phyloP scores from a whole-genome alignment of 768 basidiomycete species.

The Tulasnella sp. region DNA sequence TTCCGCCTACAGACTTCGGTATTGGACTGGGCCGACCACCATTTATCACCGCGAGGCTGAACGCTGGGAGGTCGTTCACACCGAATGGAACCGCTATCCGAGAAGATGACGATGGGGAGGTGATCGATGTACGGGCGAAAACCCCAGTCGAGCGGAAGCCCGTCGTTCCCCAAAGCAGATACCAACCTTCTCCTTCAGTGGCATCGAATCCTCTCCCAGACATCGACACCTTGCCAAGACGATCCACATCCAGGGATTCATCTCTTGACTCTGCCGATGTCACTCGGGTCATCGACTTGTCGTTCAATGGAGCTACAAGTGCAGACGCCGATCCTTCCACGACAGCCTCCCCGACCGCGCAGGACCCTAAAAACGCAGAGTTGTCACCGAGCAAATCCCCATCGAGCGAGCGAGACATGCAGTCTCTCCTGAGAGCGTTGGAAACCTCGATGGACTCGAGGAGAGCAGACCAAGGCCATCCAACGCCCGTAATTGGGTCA shows the following conservation, averaged over 20 bases:
- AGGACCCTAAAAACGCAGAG: not conserved
- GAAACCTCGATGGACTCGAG: not conserved
- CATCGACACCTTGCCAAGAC: not conserved
- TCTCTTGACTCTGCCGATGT: not conserved
- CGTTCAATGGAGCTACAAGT: not conserved
- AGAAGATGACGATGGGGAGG: not conserved
- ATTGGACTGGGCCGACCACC: not conserved
- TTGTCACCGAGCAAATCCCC: not conserved
- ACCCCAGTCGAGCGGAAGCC: not conserved
- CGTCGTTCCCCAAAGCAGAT: not conserved
- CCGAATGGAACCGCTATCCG: slow-evolving; percentile 5
- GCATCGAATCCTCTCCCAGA: not conserved
- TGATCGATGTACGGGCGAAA: not conserved
- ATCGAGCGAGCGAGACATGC: not conserved
- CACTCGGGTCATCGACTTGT: slow-evolving; percentile 9
- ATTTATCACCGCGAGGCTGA: not conserved
- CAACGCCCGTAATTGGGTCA: not conserved
- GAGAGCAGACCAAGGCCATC: not conserved
- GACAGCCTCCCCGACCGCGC: not conserved
- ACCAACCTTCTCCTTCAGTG: not conserved
- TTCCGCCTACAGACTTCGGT: not conserved
- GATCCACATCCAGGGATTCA: not conserved
- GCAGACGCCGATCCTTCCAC: not conserved
- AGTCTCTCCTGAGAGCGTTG: not conserved
- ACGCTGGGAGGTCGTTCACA: not conserved